A percentile compares a stretch with the other conserved stretches of the same genome.
Conservation (phyloP, 495 filamentous ascomycete genomes). For the Hypoxylon fragiforme region DNA sequence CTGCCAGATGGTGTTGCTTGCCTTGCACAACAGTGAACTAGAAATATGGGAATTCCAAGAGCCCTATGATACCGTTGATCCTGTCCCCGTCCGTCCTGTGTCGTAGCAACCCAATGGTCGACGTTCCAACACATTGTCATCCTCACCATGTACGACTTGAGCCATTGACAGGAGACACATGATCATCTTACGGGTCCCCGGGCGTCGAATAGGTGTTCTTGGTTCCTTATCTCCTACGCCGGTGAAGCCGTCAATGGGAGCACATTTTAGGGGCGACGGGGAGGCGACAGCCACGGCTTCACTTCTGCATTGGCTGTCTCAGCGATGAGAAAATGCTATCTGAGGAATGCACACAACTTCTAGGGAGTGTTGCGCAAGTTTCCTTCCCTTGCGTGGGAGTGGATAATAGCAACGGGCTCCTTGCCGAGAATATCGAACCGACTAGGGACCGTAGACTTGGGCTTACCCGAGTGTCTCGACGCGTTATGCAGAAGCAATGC, state of each 20-base stretch:
- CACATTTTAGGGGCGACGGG: constrained; percentile 9
- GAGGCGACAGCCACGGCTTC: constrained; percentile 5
- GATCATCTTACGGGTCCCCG: constrained; percentile 21
- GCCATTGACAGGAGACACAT: constrained; percentile 7
- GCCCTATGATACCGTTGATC: constrained; percentile 26
- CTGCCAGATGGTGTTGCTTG: constrained; percentile 17
- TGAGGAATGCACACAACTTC: constrained; percentile 3
- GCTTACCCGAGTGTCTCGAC: constrained; percentile 19
- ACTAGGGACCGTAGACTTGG: constrained; percentile 17
- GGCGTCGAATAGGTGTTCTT: constrained; percentile 23
- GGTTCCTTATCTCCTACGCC: constrained; percentile 27
- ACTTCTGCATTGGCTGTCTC: constrained; percentile 13
- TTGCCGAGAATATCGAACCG: constrained; percentile 8
- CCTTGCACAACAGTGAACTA: constrained; percentile 29
- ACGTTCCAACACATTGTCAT: constrained; percentile 18
- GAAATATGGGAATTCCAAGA: constrained; percentile 27
- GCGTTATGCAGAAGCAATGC: constrained; percentile 23
- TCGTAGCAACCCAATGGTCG: constrained; percentile 19
- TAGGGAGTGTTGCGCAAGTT: constrained; percentile 8
- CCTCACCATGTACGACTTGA: constrained; percentile 19
- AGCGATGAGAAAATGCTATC: constrained; percentile 3
- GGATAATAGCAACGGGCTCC: constrained; percentile 8
- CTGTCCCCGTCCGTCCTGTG: constrained; percentile 4
- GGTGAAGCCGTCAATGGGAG: constrained; percentile 21
- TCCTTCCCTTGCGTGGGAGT: constrained; percentile 27